Evolutionary conservation across 352 stramenopile genomes (phyloP), one percentile per base, ranked within the genome.

Genomic region (Globisporangium lucens): DNA sequence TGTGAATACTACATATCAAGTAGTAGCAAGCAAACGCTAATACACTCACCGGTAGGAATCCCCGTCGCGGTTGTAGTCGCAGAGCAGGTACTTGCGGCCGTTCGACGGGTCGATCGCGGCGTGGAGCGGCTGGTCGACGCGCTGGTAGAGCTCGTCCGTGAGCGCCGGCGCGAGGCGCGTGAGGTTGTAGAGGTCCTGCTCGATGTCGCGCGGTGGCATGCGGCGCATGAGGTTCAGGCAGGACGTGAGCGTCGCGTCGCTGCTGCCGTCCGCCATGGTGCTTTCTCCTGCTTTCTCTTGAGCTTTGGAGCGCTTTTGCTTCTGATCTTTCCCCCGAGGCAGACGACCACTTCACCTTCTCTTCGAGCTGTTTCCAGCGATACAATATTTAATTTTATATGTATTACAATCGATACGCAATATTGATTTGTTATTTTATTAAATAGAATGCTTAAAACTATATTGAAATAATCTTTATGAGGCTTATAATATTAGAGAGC

Each of bases 31-130:
- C 6, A 3, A 60, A 36, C 24, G 29, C 4, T 22, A 35, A 6
- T 0, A 9, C 12, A 67, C 64, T 51, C 56, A 69, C 64, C 94
- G 82, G 73, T 98, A 89, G 36, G 87, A 93, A 73, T 97, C 93
- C 13, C 90, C 95, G 66, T 98, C 93, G 62, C 94, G 86, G 80
- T 99, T 99, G 78, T 98, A 98, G 77, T 98, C 90, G 74, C 91
- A 98, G 38, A 97, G 79, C 22, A 99, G 75, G 79, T 97, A 98
- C 66, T 92, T 89, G 65, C 91, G 89, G 68, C 90, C 91, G 67
- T 93, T 97, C 13, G 74, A 73, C 20, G 92, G 77, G 79, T 97
- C 90, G 24, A 88, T 90, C 9, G 87, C 89, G 52, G 91, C 83
- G 64, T 97, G 83, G 27, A 98, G 86, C 49, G 92, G 93, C 74